phyloP scores from a whole-genome alignment of 2,329 filamentous ascomycete genomes.

The Alternaria sp. region DNA sequence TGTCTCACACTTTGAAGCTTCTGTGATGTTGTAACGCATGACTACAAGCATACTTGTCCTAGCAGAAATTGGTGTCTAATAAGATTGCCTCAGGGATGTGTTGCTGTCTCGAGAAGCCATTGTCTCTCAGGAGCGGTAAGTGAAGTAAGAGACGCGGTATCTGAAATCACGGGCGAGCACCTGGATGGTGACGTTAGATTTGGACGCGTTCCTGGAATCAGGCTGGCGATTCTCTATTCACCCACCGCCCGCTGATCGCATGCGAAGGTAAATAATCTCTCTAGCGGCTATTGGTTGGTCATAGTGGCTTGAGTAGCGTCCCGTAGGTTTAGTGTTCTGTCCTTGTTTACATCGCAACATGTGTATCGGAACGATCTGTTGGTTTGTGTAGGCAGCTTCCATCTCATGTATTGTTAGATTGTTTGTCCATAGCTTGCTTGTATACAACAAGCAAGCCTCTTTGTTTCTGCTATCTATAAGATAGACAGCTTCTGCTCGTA shows the following conservation, averaged over 20 bases:
- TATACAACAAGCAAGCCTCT: no score
- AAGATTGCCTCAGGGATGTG: background rate
- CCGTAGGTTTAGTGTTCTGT: background rate
- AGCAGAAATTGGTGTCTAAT: background rate
- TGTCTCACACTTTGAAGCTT: background rate
- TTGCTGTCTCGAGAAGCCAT: background rate
- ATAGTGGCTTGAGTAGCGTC: background rate
- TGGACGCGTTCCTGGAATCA: background rate
- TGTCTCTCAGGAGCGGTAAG: no score
- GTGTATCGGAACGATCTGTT: no score
- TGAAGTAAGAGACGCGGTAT: background rate
- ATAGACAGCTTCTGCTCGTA: no score
- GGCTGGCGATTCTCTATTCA: background rate
- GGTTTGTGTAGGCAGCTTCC: no score
- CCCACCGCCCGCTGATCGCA: background rate
- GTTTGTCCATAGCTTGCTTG: no score
- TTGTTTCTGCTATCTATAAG: no score
- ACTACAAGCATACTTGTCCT: background rate
- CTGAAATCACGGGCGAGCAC: background rate
- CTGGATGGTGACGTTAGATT: background rate
- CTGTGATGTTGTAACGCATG: background rate
- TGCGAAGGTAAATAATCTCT: background rate
- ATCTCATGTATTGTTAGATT: no score
- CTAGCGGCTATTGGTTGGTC: background rate
- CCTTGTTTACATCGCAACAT: background rate